Percentiles rank a stretch among this genome's conserved stretches.
Evolutionary conservation across 257 asterid genomes (phyloP).

Genomic region (Paraleonurus japonicus): DNA sequence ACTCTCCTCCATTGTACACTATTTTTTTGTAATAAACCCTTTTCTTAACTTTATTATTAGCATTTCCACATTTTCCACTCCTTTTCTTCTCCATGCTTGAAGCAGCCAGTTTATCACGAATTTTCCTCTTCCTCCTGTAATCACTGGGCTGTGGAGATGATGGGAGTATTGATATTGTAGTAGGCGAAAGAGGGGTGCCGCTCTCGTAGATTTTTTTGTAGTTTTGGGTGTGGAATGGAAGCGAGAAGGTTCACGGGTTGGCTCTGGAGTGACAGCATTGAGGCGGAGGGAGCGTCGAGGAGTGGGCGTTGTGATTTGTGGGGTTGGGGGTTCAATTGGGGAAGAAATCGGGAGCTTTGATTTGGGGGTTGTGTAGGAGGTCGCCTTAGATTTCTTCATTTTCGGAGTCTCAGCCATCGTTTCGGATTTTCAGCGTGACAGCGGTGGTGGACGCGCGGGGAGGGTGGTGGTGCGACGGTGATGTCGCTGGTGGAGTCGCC

Average conservation of each 20-base stretch:
- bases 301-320: constrained; percentile 35
- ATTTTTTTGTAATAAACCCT: constrained; percentile 68
- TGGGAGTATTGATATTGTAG: constrained; percentile 38
- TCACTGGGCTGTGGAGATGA: constrained; percentile 52
- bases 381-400: constrained; percentile 36
- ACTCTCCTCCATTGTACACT: constrained; percentile 69
- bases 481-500: no score
- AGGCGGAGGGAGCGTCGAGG: constrained; percentile 72
- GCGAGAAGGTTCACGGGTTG: background rate
- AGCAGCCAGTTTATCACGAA: constrained; percentile 10
- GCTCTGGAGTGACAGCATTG: constrained; percentile 31
- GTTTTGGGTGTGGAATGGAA: constrained; percentile 25
- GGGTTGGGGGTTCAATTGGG: constrained; percentile 54
- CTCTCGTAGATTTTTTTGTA: no score
- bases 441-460: no score
- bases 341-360: constrained; percentile 30
- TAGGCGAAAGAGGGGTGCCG: constrained; percentile 27
- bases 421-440: background rate
- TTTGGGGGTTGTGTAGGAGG: constrained; percentile 33
- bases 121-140: constrained; percentile 50
- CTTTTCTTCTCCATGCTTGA: constrained; percentile 28
- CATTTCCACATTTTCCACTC: constrained; percentile 19
- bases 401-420: constrained; percentile 58
- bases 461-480: no score
- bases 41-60: constrained; percentile 29